Percentiles rank a stretch among this genome's conserved stretches.
phyloP scores from a whole-genome alignment of 2,329 filamentous ascomycete species.

The Chrysoporthe puriensis region DNA sequence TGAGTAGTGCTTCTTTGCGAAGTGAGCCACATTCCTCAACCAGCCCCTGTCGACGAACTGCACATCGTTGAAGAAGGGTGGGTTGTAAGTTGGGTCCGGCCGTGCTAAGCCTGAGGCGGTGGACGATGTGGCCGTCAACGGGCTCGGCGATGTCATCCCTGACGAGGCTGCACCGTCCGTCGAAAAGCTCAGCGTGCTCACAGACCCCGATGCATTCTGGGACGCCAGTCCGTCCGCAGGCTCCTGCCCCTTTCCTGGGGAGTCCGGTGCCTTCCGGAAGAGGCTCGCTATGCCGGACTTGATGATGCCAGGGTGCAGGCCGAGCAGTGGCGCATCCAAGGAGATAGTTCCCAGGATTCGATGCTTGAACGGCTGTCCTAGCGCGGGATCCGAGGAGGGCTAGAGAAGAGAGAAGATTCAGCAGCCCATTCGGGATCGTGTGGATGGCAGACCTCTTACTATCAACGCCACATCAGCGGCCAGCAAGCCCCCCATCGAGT shows the following conservation, averaged over 20 bases:
- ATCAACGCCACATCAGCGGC: constrained; percentile 78
- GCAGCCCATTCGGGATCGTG: neutral
- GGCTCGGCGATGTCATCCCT: constrained; percentile 30
- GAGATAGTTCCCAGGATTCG: constrained; percentile 79
- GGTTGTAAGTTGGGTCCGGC: constrained; percentile 72
- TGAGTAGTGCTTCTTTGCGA: constrained; percentile 76
- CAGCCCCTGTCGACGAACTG: constrained; percentile 70
- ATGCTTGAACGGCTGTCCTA: constrained; percentile 62
- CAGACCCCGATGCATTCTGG: constrained; percentile 28
- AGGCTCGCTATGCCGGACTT: constrained; percentile 80
- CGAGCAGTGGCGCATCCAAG: constrained; percentile 84
- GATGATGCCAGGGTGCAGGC: constrained; percentile 86
- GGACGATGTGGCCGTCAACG: constrained; percentile 24
- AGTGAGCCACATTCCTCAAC: constrained; percentile 71
- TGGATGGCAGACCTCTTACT: constrained; percentile 39
- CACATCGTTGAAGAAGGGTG: constrained; percentile 75
- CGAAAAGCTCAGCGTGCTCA: constrained; percentile 31
- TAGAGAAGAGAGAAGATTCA: constrained; percentile 25
- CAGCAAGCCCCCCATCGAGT: constrained; percentile 88
- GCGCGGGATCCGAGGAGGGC: constrained; percentile 41
- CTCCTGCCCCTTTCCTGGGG: constrained; percentile 34
- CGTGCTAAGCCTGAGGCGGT: constrained; percentile 31
- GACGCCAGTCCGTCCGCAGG: constrained; percentile 25
- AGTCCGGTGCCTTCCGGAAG: constrained; percentile 57
- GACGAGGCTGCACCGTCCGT: constrained; percentile 22